Evolutionary conservation across 176 grass and related monocot genomes (phyloP), one percentile per base, ranked within the genome.

Genomic region (Lolium perenne): DNA sequence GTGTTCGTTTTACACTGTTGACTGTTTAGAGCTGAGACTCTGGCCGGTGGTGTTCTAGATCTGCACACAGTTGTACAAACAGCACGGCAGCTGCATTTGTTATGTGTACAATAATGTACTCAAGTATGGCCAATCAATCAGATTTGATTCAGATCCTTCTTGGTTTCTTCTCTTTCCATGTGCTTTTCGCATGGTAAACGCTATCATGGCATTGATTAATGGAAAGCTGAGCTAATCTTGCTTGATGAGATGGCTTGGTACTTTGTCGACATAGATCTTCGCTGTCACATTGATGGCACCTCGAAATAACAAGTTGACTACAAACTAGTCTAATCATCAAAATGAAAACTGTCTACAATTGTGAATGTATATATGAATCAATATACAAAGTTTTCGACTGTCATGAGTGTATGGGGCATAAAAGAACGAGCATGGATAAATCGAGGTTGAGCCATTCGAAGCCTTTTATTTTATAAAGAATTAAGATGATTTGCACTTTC

Each of bases 161-260:
- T 82, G 71, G 25, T 25, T 38, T 69, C 32, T 9, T 18, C 22
- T 29, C 20, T 2, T 54, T 40, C 17, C 13, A 18, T 58, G 17
- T 78, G 85, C 53, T 41, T 4, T 18, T 74, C 7, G 16, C 3
- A n/a, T 61, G 71, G 21, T 17, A 7, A 61, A 21, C 29, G 56
- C 11, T 16, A 60, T 77, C 79, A 38, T 72, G 88, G 18, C 54
- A 32, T 64, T 64, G 79, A 71, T 77, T 71, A 29, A 0, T 35
- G 4, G 35, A 14, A 43, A 43, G 41, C 41, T 7, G 1, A 43
- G 41, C 41, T 43, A 43, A 43, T 43, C 41, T 43, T 43, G 41
- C 41, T 43, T 43, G 7, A 43, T 43, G 41, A 43, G 41, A 54
- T 35, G 25, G 73, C 14, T 54, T 35, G 0, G 8, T 76, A 51